A percentile compares a stretch with the other conserved stretches of the same genome.
These are phyloP conservation scores for Moniliella sp. DNA, from an alignment of 1,284 basidiomycete genomes.

Conservation along the genomic window DNA sequence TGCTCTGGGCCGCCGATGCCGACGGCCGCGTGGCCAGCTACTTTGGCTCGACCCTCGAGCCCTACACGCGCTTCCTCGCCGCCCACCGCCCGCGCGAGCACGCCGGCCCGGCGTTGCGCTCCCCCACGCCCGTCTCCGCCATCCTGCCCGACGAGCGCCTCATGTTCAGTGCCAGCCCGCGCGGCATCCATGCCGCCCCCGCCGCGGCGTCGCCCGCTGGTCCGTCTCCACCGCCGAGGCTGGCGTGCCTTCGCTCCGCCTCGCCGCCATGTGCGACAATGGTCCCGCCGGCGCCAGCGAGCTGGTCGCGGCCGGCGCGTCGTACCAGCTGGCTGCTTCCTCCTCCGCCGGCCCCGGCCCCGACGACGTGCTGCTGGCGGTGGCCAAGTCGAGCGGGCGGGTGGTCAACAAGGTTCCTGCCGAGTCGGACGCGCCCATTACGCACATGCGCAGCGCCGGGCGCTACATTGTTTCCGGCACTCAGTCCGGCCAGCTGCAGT, in stretches of 20 bases:
- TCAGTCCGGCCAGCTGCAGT: conserved; percentile 21
- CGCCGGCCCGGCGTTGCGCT: conserved; percentile 31
- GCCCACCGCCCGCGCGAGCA: conserved; percentile 42
- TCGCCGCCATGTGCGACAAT: conserved; percentile 23
- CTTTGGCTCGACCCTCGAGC: conserved; percentile 46
- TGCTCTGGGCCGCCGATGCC: conserved; percentile 63
- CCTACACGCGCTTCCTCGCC: conserved; percentile 39
- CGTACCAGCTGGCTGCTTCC: conserved; percentile 7
- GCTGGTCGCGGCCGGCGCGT: conserved; percentile 19
- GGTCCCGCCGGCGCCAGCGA: conserved; percentile 22
- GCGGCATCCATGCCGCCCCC: conserved; percentile 32
- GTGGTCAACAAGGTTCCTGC: conserved; percentile 11
- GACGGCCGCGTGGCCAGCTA: conserved; percentile 53
- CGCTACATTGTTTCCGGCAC: conserved; percentile 18
- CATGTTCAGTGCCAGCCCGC: conserved; percentile 31
- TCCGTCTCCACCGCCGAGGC: neutral
- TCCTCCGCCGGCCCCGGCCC: conserved; percentile 6
- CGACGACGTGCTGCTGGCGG: conserved; percentile 16
- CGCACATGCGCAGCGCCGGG: conserved; percentile 17
- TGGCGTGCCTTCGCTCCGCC: conserved; percentile 9
- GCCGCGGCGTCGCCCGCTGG: conserved; percentile 25
- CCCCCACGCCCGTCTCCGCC: conserved; percentile 17
- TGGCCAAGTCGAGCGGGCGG: conserved; percentile 21
- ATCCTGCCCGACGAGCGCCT: conserved; percentile 31
- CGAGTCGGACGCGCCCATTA: conserved; percentile 19